These are phyloP conservation scores for Orbilia javanica DNA, from an alignment of 2,329 filamentous ascomycete species.

Conservation along the genomic window DNA sequence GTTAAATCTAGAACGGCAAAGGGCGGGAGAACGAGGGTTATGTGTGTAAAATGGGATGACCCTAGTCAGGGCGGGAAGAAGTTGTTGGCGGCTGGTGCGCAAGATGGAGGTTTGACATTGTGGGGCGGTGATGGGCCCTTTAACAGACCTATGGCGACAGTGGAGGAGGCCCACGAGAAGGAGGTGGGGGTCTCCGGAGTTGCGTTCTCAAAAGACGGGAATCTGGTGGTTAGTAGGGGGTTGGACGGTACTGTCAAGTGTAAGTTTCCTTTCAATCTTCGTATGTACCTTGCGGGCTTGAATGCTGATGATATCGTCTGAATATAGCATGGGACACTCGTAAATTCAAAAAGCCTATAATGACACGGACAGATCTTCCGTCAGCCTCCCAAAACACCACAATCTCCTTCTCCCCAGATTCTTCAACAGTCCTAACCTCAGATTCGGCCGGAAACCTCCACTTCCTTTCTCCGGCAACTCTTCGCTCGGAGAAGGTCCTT, in stretches of 20 bases:
- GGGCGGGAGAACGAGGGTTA: conserved; percentile 93
- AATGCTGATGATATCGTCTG: conserved; percentile 4
- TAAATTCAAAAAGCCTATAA: conserved; percentile 91
- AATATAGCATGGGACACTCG: conserved; percentile 84
- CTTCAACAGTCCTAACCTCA: conserved; percentile 87
- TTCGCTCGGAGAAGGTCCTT: conserved; percentile 85
- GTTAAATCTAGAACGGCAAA: conserved; percentile 94
- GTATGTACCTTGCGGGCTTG: not conserved
- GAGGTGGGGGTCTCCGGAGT: conserved; percentile 93
- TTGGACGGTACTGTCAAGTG: conserved; percentile 85
- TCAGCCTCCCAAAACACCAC: conserved; percentile 85
- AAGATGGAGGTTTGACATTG: conserved; percentile 92
- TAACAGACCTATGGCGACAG: conserved; percentile 82
- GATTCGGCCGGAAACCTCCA: conserved; percentile 87
- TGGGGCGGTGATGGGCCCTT: conserved; percentile 86
- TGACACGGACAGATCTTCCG: conserved; percentile 81
- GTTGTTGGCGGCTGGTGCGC: conserved; percentile 81
- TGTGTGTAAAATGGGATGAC: conserved; percentile 87
- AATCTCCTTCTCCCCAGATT: conserved; percentile 88
- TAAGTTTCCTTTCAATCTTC: conserved; percentile 37
- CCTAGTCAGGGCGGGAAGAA: conserved; percentile 77
- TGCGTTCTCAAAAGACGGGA: conserved; percentile 89
- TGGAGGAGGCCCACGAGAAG: conserved; percentile 82
- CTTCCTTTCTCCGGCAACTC: conserved; percentile 91
- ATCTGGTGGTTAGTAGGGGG: conserved; percentile 89